A percentile compares a stretch with the other conserved stretches of the same genome.
phyloP scores from a whole-genome alignment of 768 basidiomycete species.

The Calvatia gigantea region DNA sequence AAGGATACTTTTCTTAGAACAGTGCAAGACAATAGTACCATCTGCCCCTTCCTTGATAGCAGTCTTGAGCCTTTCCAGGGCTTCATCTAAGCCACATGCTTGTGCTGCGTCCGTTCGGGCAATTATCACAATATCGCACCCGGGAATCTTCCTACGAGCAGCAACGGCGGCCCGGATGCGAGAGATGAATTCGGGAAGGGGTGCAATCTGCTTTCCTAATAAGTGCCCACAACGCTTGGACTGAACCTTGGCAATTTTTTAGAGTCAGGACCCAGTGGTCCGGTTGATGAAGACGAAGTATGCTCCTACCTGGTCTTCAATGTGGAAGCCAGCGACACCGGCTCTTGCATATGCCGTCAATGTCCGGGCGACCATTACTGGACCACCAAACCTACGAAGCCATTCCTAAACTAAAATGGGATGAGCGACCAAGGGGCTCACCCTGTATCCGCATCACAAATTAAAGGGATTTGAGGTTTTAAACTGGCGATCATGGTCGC shows the following conservation, averaged over 20 bases:
- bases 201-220: constrained; percentile 49
- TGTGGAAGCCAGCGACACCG: constrained; percentile 50
- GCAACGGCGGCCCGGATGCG: constrained; percentile 51
- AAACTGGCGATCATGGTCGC: constrained; percentile 47
- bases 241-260: constrained; percentile 22
- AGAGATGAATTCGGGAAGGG: constrained; percentile 44
- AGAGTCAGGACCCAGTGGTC: no score
- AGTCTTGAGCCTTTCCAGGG: constrained; percentile 40
- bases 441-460: constrained; percentile 58
- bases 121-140: constrained; percentile 48
- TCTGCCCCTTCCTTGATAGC: constrained; percentile 42
- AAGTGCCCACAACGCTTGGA: constrained; percentile 56
- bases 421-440: constrained; percentile 14
- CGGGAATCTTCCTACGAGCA: constrained; percentile 44
- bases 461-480: constrained; percentile 43
- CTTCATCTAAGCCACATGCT: constrained; percentile 47
- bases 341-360: constrained; percentile 46
- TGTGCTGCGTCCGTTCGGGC: constrained; percentile 53
- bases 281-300: neutral
- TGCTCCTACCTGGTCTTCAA: constrained; percentile 49
- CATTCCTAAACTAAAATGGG: neutral
- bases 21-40: no score
- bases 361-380: constrained; percentile 53
- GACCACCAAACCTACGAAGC: constrained; percentile 42
- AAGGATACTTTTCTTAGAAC: neutral